Percentiles rank a stretch among this genome's conserved stretches.
These are phyloP conservation scores for Tephrocybe sp. DNA, from an alignment of 768 basidiomycete species.

Conservation along the genomic window DNA sequence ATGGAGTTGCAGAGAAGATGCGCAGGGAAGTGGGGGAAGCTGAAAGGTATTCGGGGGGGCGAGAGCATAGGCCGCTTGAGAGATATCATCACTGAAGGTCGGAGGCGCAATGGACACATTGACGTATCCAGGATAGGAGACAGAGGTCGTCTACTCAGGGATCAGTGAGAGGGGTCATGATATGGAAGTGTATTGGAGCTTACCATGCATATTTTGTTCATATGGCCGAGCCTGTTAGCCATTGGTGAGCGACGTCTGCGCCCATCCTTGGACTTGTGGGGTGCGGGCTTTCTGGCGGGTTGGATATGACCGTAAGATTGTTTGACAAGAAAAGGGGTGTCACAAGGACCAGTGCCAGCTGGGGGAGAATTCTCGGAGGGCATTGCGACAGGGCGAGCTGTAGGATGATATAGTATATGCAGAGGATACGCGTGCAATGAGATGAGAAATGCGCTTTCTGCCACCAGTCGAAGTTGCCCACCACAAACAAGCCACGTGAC, in stretches of 20 bases:
- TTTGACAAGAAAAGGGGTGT: background rate
- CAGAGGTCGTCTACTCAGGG: conserved; percentile 2
- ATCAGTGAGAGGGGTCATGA: background rate
- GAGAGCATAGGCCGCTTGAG: background rate
- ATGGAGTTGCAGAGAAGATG: conserved; percentile 38
- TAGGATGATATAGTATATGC: background rate
- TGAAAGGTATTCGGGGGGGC: conserved; percentile 4
- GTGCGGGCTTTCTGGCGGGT: background rate
- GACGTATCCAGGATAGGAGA: conserved; percentile 5
- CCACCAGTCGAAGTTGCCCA: background rate
- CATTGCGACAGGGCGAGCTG: conserved; percentile 8
- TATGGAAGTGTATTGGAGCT: background rate
- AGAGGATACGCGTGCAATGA: no score
- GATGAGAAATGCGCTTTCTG: no score
- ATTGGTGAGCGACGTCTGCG: background rate
- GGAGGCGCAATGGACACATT: conserved; percentile 3
- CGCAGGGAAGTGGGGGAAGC: conserved; percentile 32
- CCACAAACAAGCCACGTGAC: background rate
- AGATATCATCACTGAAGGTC: background rate
- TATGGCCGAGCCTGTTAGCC: conserved; percentile 6
- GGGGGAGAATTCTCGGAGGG: conserved; percentile 2
- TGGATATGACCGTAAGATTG: conserved; percentile 3
- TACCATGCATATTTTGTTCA: conserved; percentile 2
- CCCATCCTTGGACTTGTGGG: background rate
- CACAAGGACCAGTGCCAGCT: conserved; percentile 11